Percentiles rank a stretch among this genome's conserved stretches.
phyloP scores from a whole-genome alignment of 75 land plant genomes.

The Selaginella moellendorffii region DNA sequence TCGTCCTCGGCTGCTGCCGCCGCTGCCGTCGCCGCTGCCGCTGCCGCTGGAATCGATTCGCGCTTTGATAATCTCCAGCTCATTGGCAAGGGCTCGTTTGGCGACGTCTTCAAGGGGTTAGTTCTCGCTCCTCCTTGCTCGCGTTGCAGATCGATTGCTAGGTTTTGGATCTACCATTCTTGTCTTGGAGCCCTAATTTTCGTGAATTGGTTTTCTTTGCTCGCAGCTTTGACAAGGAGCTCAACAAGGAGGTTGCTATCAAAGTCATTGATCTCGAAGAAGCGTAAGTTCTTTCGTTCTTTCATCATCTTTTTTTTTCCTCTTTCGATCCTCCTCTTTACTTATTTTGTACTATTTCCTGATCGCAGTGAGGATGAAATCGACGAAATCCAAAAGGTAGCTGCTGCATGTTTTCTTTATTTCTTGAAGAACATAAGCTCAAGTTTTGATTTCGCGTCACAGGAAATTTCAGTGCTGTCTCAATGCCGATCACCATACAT shows the following conservation, averaged over 20 bases:
- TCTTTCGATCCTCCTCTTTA: background rate
- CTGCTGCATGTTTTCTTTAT: background rate
- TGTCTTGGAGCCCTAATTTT: background rate
- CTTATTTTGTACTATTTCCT: background rate
- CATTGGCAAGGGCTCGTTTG: conserved; percentile 90
- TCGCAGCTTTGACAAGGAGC: conserved; percentile 82
- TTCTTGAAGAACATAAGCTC: background rate
- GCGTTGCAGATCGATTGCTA: background rate
- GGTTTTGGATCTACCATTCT: too few relatives aligned
- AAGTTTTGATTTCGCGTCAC: conserved; percentile 12
- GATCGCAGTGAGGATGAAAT: conserved; percentile 81
- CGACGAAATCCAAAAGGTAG: conserved; percentile 97
- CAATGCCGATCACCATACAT: conserved; percentile 95
- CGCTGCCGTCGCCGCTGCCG: background rate
- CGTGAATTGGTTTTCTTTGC: background rate
- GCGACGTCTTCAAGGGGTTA: conserved; percentile 90
- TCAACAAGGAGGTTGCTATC: conserved; percentile 85
- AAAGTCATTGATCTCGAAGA: conserved; percentile 98
- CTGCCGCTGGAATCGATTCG: conserved; percentile 37
- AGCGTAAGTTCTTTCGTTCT: conserved; percentile 48
- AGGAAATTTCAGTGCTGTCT: conserved; percentile 94
- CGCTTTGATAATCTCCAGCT: conserved; percentile 64
- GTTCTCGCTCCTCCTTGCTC: background rate
- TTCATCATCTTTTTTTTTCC: background rate
- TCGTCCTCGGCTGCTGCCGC: background rate